phyloP scores from a whole-genome alignment of 768 basidiomycete species.

The Leucocoprinus leucothites region DNA sequence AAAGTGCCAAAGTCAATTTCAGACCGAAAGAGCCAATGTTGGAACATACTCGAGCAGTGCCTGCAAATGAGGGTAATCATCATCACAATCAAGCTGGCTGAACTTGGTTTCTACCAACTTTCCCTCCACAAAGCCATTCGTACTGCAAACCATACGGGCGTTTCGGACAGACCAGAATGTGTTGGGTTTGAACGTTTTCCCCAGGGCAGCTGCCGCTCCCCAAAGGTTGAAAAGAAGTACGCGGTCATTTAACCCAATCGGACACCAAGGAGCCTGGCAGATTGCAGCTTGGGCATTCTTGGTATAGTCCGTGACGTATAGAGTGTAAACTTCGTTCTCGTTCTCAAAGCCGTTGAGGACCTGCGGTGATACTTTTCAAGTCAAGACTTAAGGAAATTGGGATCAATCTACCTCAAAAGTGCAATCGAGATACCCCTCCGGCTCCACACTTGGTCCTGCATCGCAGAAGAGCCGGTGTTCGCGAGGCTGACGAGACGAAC shows the following conservation, averaged over 20 bases:
- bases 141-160: slow-evolving; percentile 38
- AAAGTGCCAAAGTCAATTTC: not conserved
- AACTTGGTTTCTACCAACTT: slow-evolving; percentile 49
- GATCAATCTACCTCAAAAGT: slow-evolving; percentile 48
- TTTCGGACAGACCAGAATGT: slow-evolving; percentile 55
- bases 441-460: slow-evolving; percentile 38
- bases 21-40: not conserved
- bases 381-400: not conserved
- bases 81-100: slow-evolving; percentile 36
- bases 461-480: slow-evolving; percentile 51
- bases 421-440: slow-evolving; percentile 57
- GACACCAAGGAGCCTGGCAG: slow-evolving; percentile 44
- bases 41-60: slow-evolving; percentile 49
- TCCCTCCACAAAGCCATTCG: slow-evolving; percentile 45
- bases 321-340: slow-evolving; percentile 33
- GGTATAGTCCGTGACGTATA: slow-evolving; percentile 72
- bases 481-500: not conserved
- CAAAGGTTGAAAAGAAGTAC: slow-evolving; percentile 60
- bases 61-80: slow-evolving; percentile 36
- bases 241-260: slow-evolving; percentile 36
- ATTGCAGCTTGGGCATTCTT: slow-evolving; percentile 29
- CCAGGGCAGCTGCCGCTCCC: slow-evolving; percentile 44
- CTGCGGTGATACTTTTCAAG: slow-evolving; percentile 26
- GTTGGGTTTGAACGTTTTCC: slow-evolving; percentile 40
- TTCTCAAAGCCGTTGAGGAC: slow-evolving; percentile 43